These are phyloP conservation scores for Daldinia sp. DNA, from an alignment of 2,329 filamentous ascomycete genomes.

Conservation along the genomic window DNA sequence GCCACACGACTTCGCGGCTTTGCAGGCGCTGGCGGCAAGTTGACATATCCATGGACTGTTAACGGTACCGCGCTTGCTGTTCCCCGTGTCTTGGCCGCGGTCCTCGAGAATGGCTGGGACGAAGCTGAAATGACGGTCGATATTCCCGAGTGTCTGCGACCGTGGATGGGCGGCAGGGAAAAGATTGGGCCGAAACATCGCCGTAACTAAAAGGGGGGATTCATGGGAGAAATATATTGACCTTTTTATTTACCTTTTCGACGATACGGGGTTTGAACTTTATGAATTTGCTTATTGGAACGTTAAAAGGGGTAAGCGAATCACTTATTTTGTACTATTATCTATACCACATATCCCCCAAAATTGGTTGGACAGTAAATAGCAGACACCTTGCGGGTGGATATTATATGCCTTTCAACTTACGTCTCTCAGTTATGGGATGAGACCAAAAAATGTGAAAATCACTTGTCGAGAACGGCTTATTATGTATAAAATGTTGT, in stretches of 20 bases:
- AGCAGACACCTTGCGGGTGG: neutral
- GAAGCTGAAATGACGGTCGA: slow-evolving; percentile 70
- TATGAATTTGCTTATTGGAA: neutral
- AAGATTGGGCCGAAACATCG: slow-evolving; percentile 61
- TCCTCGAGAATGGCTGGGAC: slow-evolving; percentile 92
- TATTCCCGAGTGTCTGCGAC: slow-evolving; percentile 80
- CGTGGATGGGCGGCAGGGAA: slow-evolving; percentile 83
- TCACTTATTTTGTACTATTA: neutral
- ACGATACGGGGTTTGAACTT: neutral
- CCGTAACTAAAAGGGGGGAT: slow-evolving; percentile 11
- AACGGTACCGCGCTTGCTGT: slow-evolving; percentile 96
- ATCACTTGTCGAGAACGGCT: neutral
- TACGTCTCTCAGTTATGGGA: neutral
- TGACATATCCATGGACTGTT: slow-evolving; percentile 84
- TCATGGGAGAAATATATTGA: neutral
- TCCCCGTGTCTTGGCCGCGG: slow-evolving; percentile 84
- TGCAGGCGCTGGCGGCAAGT: slow-evolving; percentile 49
- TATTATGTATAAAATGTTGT: slow-evolving; percentile 1
- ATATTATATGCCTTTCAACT: neutral
- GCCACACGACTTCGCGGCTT: slow-evolving; percentile 73
- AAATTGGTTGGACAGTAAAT: neutral
- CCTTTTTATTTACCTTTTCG: neutral
- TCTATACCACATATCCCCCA: neutral
- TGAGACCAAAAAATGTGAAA: neutral
- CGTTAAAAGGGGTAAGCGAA: neutral